Evolutionary conservation across 768 basidiomycete genomes (phyloP), one percentile per base, ranked within the genome.

Genomic region (Leccinum rimulosum): DNA sequence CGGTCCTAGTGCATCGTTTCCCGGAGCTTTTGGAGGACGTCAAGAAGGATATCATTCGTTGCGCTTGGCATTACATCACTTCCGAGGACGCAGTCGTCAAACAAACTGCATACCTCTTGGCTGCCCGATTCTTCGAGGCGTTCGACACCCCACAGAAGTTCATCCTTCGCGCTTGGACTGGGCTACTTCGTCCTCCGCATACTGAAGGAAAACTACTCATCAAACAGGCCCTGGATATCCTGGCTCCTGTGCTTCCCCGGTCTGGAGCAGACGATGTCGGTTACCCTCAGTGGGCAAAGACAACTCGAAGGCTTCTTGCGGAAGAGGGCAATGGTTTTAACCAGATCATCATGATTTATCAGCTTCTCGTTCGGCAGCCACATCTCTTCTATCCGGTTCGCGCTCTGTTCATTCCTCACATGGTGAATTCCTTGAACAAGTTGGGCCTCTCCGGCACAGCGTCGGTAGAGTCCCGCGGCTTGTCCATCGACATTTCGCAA

Each of bases 321-420:
- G 97, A 99, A 74, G 97, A 99, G 69, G 89, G 89, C 3, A 82
- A 83, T 53, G 81, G 82, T 28, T 79, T 83, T 50, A 77, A 82
- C 48, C 84, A 95, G 60, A 82, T 90, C 55, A 85, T 89, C 60
- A 81, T 82, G 61, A 90, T 98, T 54, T 99, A 97, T 70, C 89
- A 95, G 61, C 84, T 99, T 55, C 88, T 99, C 57, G 88, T 93
- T 61, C 90, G 93, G 60, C 94, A 98, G 60, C 86, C 91, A 0
- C 83, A 93, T 54, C 79, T 97, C 9, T 99, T 98, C 76, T 98
- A 89, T 77, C 88, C 92, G 45, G 92, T 94, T 58, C 89, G 97
- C 45, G 89, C 92, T 3, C 78, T 97, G 9, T 98, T 98, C 74
- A 84, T 98, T 14, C 90, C 94, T 0, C 91, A 95, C 68, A 95